A percentile compares a stretch with the other conserved stretches of the same genome.
Conservation (phyloP, 2,329 filamentous ascomycete genomes). For the Phaeosphaeriaceae sp. region DNA sequence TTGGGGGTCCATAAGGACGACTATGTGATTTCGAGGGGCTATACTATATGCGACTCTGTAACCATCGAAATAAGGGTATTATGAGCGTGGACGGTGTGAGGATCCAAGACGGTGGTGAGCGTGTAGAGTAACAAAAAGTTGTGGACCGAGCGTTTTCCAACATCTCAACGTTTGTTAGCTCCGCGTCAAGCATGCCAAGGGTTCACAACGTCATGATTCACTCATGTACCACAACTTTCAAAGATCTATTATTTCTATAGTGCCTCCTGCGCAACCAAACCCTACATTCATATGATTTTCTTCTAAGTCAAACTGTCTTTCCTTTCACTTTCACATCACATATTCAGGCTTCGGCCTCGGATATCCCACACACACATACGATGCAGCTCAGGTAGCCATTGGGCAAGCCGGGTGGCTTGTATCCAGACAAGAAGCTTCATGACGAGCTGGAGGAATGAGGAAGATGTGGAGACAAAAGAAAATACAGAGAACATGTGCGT, state of each 20-base stretch:
- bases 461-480: slow-evolving; percentile 21
- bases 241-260: not conserved
- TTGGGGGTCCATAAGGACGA: slow-evolving; percentile 56
- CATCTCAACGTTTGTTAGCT: slow-evolving; percentile 9
- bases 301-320: slow-evolving; percentile 53
- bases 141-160: slow-evolving; percentile 34
- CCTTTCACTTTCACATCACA: slow-evolving; percentile 41
- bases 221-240: not conserved
- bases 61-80: not conserved
- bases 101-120: slow-evolving; percentile 1
- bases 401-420: slow-evolving; percentile 53
- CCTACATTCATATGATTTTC: slow-evolving; percentile 19
- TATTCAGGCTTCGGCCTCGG: slow-evolving; percentile 55
- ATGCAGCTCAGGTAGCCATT: slow-evolving; percentile 54
- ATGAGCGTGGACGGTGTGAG: slow-evolving; percentile 1
- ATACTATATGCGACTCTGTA: not conserved
- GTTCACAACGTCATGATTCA: slow-evolving; percentile 17
- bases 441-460: slow-evolving; percentile 30
- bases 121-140: slow-evolving; percentile 20
- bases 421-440: slow-evolving; percentile 26
- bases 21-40: not conserved
- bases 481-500: slow-evolving; percentile 18
- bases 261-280: slow-evolving; percentile 1
- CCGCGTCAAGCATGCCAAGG: slow-evolving; percentile 12
- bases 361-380: slow-evolving; percentile 46